phyloP scores from a whole-genome alignment of 192 early-diverging fungal genomes.

The Dissophora globulifera region DNA sequence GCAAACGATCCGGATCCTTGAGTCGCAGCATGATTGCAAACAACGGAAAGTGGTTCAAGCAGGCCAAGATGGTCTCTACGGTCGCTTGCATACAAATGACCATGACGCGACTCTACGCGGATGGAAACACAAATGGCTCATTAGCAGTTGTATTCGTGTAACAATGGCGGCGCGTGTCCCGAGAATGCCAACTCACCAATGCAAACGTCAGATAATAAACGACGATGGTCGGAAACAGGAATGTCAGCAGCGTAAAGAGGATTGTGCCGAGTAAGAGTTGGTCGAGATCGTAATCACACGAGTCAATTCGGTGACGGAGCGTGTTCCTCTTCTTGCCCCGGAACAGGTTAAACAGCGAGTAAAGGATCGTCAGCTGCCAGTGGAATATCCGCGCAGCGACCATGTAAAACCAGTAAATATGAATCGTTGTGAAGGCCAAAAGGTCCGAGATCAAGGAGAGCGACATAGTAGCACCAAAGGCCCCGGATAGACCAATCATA shows the following conservation, averaged over 20 bases:
- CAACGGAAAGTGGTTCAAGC: conserved; percentile 96
- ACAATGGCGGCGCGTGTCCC: background rate
- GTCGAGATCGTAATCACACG: conserved; percentile 93
- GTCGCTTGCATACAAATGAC: conserved; percentile 84
- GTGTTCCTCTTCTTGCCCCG: conserved; percentile 89
- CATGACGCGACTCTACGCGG: conserved; percentile 74
- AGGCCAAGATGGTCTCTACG: conserved; percentile 86
- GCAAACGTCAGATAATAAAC: conserved; percentile 95
- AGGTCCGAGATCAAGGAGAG: conserved; percentile 87
- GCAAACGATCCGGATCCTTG: conserved; percentile 87
- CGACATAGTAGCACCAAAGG: conserved; percentile 87
- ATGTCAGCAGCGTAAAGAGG: conserved; percentile 90
- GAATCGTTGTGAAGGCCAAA: conserved; percentile 84
- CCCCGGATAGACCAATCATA: conserved; percentile 77
- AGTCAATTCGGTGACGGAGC: conserved; percentile 91
- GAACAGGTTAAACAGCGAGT: conserved; percentile 93
- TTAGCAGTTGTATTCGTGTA: background rate
- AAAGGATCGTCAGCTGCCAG: conserved; percentile 88
- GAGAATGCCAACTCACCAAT: conserved; percentile 58
- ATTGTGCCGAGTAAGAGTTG: conserved; percentile 96
- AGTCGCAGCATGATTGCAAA: conserved; percentile 92
- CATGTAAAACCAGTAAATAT: conserved; percentile 96
- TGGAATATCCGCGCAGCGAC: conserved; percentile 93
- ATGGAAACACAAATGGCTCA: background rate
- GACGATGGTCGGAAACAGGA: conserved; percentile 94